Evolutionary conservation across 176 grass and related monocot genomes (phyloP), one percentile per base, ranked within the genome.

Genomic region (Themeda triandra): DNA sequence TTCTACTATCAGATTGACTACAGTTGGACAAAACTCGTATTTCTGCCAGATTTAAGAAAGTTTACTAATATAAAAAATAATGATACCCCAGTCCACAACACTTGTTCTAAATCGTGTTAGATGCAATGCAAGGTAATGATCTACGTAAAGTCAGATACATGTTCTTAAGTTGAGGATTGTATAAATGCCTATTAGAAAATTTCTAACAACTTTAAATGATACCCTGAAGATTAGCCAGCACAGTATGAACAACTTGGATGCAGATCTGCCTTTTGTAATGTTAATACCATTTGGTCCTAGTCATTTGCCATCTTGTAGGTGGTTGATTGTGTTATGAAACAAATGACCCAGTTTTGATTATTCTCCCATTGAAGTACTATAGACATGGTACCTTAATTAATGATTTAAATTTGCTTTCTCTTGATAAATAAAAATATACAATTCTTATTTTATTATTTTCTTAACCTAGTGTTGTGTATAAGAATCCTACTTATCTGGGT

Each of bases 51-150:
- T 56, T 66, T 79, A n/a, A 66, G 31, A 73, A 66, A 79, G 71
- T 11, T 44, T 17, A 13, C 48, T 36, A 82, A 27, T 78, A 5
- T 83, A 49, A 82, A 76, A 72, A 33, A 21, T 19, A 33, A 21
- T 19, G 13, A 6, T 10, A 44, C 25, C 13, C 68, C 58, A 25
- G 51, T 19, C 19, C 19, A 2, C 51, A n/a, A 35, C 54, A 46
- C 51, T 70, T 78, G 18, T 32, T n/a, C 28, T 37, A 53, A 78
- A 78, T 42, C 53, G 28, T 63, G 35, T 1, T 76, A 71, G 35
- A 67, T 88, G 76, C 25, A 66, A 67, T 88, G 76, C 25, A 66
- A 42, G 2, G 31, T 68, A 59, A 33, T 79, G 24, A 56, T 83
- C 28, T 66, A 54, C 31, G 15, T 70, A 71, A 71, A 71, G 42